phyloP scores from a whole-genome alignment of 257 asterid species.

The Pogostemon cablin region DNA sequence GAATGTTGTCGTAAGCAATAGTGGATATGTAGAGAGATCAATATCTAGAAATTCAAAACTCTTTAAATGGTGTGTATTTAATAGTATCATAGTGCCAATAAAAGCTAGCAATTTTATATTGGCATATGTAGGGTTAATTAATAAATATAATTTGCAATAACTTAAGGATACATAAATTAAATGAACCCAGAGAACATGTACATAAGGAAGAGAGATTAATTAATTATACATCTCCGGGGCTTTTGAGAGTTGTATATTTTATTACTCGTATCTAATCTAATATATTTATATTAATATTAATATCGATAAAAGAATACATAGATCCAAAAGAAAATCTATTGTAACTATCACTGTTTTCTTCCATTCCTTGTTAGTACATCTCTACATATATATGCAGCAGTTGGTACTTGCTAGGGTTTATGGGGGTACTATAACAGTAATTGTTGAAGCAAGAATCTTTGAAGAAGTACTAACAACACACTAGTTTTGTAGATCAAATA shows the following conservation, averaged over 20 bases:
- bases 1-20: too few relatives aligned
- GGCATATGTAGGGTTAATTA: background rate
- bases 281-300: too few relatives aligned
- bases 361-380: background rate
- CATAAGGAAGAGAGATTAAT: too few relatives aligned
- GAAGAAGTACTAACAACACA: conserved; percentile 12
- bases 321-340: background rate
- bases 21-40: too few relatives aligned
- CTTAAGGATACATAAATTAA: background rate
- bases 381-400: conserved; percentile 14
- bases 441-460: background rate
- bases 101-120: background rate
- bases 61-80: too few relatives aligned
- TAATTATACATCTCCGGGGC: too few relatives aligned
- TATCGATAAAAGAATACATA: background rate
- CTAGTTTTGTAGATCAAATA: background rate
- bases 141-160: background rate
- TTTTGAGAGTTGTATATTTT: too few relatives aligned
- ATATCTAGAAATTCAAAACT: too few relatives aligned
- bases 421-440: conserved; percentile 12
- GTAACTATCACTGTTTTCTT: background rate
- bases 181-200: background rate
- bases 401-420: conserved; percentile 40
- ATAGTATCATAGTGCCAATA: too few relatives aligned
- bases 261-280: too few relatives aligned